Conservation (phyloP, 202 grass and related monocot species). For the Saccharum hybrid region DNA sequence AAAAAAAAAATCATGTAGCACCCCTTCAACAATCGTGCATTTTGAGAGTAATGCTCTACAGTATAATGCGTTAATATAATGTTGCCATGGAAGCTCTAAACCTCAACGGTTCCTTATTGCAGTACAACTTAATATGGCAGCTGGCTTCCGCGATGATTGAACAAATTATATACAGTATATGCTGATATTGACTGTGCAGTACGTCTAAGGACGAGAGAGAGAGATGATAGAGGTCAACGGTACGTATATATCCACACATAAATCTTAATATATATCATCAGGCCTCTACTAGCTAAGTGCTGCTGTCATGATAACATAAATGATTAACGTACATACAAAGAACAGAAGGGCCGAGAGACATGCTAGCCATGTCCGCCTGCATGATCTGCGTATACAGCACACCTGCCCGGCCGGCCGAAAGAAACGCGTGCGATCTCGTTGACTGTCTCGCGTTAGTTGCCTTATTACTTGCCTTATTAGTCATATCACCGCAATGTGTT, state of each 20-base stretch:
- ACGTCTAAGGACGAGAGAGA: background rate
- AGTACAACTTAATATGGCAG: background rate
- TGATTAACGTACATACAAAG: background rate
- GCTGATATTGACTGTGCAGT: background rate
- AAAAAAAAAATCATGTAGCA: too few species aligned
- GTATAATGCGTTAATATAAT: background rate
- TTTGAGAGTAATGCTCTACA: background rate
- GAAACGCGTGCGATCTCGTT: too few species aligned
- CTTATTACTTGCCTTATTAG: too few species aligned
- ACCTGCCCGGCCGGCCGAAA: too few species aligned
- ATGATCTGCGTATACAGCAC: background rate
- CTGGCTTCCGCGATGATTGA: background rate
- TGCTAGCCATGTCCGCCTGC: background rate
- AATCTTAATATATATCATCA: background rate
- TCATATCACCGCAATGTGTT: too few species aligned
- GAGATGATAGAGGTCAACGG: background rate
- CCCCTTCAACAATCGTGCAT: too few species aligned
- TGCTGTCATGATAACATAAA: slow-evolving; percentile 16
- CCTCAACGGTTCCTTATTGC: background rate
- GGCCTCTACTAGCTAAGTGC: background rate
- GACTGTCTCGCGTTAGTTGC: too few species aligned
- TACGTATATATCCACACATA: background rate
- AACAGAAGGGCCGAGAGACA: background rate
- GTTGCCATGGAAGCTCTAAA: background rate
- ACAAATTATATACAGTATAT: background rate